A percentile compares a stretch with the other conserved stretches of the same genome.
phyloP scores from a whole-genome alignment of 768 basidiomycete genomes.

The Hysterangium stoloniferum region DNA sequence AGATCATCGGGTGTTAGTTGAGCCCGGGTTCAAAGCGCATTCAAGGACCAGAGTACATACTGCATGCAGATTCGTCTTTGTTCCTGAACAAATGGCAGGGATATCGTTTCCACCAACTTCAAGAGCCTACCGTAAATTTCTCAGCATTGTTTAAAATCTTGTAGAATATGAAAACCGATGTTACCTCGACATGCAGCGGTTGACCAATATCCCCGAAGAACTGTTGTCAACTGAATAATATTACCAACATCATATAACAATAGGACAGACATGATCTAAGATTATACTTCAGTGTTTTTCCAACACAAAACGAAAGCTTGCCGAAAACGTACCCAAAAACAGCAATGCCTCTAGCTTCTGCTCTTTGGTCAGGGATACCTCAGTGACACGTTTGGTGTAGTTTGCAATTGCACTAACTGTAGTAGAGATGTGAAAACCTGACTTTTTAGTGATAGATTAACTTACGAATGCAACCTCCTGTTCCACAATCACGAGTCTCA shows the following conservation, averaged over 20 bases:
- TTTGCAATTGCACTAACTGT: constrained; percentile 49
- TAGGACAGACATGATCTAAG: too few species aligned
- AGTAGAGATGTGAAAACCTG: too few species aligned
- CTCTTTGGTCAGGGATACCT: constrained; percentile 32
- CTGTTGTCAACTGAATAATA: too few species aligned
- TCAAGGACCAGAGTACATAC: too few species aligned
- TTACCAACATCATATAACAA: too few species aligned
- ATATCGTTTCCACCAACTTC: constrained; percentile 40
- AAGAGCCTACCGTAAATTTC: constrained; percentile 28
- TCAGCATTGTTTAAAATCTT: background rate
- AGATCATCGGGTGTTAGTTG: too few species aligned
- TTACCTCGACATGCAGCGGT: constrained; percentile 31
- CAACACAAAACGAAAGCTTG: too few species aligned
- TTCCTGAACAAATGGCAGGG: constrained; percentile 31
- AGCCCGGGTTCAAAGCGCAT: background rate
- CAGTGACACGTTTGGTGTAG: constrained; percentile 42
- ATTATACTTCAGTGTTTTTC: too few species aligned
- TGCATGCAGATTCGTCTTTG: constrained; percentile 37
- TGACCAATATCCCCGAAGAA: constrained; percentile 45
- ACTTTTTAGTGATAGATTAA: background rate
- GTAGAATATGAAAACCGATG: background rate
- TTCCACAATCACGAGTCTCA: constrained; percentile 39
- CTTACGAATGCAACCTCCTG: constrained; percentile 25
- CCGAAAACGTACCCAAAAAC: constrained; percentile 39
- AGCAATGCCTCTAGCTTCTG: constrained; percentile 46